These are phyloP conservation scores for Trichoderma aggressivum DNA, from an alignment of 2,329 filamentous ascomycete genomes.

Conservation along the genomic window DNA sequence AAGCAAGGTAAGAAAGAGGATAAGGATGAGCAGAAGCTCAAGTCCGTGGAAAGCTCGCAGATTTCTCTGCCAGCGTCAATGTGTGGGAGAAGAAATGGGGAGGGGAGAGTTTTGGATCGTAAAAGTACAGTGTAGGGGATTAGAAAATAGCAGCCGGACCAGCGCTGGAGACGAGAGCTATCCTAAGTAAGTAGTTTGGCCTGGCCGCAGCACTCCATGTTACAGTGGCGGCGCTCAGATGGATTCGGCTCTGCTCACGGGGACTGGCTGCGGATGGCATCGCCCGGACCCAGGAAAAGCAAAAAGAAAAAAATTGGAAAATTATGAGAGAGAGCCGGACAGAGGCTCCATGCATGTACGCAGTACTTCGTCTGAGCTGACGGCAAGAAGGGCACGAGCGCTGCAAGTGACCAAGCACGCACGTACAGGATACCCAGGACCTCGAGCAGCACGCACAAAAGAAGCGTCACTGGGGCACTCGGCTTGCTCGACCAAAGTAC, in stretches of 20 bases:
- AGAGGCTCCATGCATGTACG: neutral
- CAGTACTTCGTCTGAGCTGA: neutral
- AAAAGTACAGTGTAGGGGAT: slow-evolving; percentile 8
- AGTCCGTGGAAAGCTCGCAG: neutral
- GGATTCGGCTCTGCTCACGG: slow-evolving; percentile 15
- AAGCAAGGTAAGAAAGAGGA: neutral
- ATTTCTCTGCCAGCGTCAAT: slow-evolving; percentile 2
- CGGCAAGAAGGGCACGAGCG: neutral
- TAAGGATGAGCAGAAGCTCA: neutral
- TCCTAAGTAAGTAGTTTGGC: neutral
- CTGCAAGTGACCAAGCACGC: neutral
- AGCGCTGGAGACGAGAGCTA: neutral
- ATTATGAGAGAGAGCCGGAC: neutral
- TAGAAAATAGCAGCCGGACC: neutral
- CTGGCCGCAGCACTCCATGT: neutral
- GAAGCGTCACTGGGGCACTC: neutral
- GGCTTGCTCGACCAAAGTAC: neutral
- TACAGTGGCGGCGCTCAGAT: slow-evolving; percentile 17
- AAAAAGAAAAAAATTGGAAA: neutral
- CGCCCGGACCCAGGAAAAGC: neutral
- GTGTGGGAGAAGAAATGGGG: slow-evolving; percentile 15
- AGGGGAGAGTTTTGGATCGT: slow-evolving; percentile 12
- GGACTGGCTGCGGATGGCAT: slow-evolving; percentile 6
- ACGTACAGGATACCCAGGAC: neutral
- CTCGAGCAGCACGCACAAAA: neutral